Evolutionary conservation across 768 basidiomycete species (phyloP).

Genomic region (Boletus eberwhitei): DNA sequence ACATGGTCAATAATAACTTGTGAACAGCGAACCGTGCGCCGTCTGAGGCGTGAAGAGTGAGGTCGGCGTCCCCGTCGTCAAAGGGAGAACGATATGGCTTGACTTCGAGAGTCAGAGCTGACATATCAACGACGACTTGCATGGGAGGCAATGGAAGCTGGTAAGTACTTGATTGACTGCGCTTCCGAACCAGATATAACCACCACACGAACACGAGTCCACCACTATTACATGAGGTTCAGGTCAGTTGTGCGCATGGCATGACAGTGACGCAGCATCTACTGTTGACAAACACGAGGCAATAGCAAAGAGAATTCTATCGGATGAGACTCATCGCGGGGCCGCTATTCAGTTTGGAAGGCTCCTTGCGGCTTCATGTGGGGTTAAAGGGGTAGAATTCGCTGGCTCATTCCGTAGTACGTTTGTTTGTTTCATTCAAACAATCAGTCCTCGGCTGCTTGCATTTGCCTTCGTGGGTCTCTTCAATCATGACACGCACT

Average conservation of each 20-base stretch:
- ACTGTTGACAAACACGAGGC: slow-evolving; percentile 26
- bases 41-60: slow-evolving; percentile 42
- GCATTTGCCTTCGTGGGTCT: neutral
- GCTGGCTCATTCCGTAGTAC: slow-evolving; percentile 9
- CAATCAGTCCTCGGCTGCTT: neutral
- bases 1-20: slow-evolving; percentile 39
- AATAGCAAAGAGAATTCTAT: slow-evolving; percentile 5
- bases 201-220: slow-evolving; percentile 9
- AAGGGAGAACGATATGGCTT: slow-evolving; percentile 33
- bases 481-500: slow-evolving; percentile 17
- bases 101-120: slow-evolving; percentile 30
- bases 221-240: slow-evolving; percentile 25
- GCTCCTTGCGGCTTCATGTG: slow-evolving; percentile 19
- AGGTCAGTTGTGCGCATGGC: slow-evolving; percentile 28
- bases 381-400: slow-evolving; percentile 1
- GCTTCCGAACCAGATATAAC: slow-evolving; percentile 29
- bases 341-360: slow-evolving; percentile 11
- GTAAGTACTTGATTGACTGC: slow-evolving; percentile 14
- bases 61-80: slow-evolving; percentile 39
- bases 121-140: slow-evolving; percentile 25
- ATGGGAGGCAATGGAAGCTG: slow-evolving; percentile 18
- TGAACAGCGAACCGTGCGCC: slow-evolving; percentile 43
- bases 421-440: slow-evolving; percentile 16
- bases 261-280: slow-evolving; percentile 18
- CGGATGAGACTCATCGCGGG: neutral